These are phyloP conservation scores for Lentinula lateritia DNA, from an alignment of 768 basidiomycete species.

Conservation along the genomic window DNA sequence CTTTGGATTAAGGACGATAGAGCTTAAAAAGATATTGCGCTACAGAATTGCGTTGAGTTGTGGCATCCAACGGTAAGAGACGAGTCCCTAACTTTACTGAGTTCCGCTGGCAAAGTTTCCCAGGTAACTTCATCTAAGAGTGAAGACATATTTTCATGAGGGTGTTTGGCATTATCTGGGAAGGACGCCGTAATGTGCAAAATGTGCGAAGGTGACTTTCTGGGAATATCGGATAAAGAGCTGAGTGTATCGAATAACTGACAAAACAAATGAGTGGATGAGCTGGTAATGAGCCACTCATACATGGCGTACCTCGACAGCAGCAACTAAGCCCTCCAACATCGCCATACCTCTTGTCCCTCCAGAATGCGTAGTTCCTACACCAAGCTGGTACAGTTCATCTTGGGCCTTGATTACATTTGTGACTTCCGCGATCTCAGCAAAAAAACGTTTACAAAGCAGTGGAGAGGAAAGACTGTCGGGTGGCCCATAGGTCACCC, in stretches of 20 bases:
- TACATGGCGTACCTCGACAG: conserved; percentile 49
- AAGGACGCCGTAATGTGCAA: conserved; percentile 56
- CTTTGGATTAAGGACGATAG: conserved; percentile 35
- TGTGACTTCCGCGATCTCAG: conserved; percentile 30
- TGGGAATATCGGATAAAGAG: conserved; percentile 1
- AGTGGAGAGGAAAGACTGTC: conserved; percentile 51
- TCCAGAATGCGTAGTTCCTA: conserved; percentile 50
- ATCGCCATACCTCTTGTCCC: conserved; percentile 55
- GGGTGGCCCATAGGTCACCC: conserved; percentile 61
- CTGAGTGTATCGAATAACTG: conserved; percentile 35
- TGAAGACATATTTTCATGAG: conserved; percentile 46
- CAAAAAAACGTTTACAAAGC: conserved; percentile 54
- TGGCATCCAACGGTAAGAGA: neutral
- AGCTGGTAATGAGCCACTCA: neutral
- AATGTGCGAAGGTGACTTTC: conserved; percentile 34
- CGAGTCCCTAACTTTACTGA: conserved; percentile 49
- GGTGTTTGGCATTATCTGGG: conserved; percentile 50
- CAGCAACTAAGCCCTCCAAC: conserved; percentile 65
- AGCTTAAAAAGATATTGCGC: conserved; percentile 56
- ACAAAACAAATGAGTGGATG: neutral
- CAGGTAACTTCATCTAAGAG: conserved; percentile 49
- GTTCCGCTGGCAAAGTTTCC: conserved; percentile 54
- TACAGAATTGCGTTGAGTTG: conserved; percentile 15
- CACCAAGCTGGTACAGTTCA: conserved; percentile 40
- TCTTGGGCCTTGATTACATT: conserved; percentile 39